These are phyloP conservation scores for Hypoxylon lenormandii DNA, from an alignment of 495 filamentous ascomycete genomes.

Conservation along the genomic window DNA sequence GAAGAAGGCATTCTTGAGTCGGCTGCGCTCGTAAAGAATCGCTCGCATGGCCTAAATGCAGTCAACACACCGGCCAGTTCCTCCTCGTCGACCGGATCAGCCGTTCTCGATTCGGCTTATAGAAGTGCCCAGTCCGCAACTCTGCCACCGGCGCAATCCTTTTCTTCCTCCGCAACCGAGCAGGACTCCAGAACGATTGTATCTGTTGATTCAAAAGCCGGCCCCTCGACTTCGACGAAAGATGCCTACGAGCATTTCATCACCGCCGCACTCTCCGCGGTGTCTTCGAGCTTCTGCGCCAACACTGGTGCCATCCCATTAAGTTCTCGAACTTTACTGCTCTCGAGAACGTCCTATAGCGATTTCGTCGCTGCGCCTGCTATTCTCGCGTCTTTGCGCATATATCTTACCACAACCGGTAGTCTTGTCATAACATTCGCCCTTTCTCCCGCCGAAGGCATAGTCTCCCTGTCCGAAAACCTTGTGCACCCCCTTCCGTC, in stretches of 20 bases:
- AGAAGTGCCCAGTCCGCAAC: constrained; percentile 54
- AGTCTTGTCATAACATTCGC: constrained; percentile 59
- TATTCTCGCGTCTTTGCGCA: constrained; percentile 60
- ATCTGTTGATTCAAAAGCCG: constrained; percentile 50
- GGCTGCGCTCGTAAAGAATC: constrained; percentile 57
- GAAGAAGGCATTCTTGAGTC: constrained; percentile 63
- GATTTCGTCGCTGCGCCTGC: constrained; percentile 42
- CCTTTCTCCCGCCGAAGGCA: constrained; percentile 55
- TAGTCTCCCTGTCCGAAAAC: constrained; percentile 56
- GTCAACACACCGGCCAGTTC: constrained; percentile 63
- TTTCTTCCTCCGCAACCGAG: constrained; percentile 30
- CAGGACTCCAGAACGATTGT: constrained; percentile 38
- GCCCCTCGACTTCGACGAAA: constrained; percentile 35
- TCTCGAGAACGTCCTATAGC: constrained; percentile 48
- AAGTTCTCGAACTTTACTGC: constrained; percentile 57
- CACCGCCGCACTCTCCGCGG: constrained; percentile 56
- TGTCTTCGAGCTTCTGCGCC: constrained; percentile 60
- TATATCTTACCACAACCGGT: constrained; percentile 63
- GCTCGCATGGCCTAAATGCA: constrained; percentile 52
- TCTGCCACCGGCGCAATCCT: constrained; percentile 37
- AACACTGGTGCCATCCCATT: constrained; percentile 57
- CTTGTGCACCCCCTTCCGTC: constrained; percentile 51
- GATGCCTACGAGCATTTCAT: constrained; percentile 62
- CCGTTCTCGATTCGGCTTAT: constrained; percentile 55
- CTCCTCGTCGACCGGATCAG: constrained; percentile 58